Evolutionary conservation across 495 filamentous ascomycete species (phyloP).

Genomic region (Daldinia loculata): DNA sequence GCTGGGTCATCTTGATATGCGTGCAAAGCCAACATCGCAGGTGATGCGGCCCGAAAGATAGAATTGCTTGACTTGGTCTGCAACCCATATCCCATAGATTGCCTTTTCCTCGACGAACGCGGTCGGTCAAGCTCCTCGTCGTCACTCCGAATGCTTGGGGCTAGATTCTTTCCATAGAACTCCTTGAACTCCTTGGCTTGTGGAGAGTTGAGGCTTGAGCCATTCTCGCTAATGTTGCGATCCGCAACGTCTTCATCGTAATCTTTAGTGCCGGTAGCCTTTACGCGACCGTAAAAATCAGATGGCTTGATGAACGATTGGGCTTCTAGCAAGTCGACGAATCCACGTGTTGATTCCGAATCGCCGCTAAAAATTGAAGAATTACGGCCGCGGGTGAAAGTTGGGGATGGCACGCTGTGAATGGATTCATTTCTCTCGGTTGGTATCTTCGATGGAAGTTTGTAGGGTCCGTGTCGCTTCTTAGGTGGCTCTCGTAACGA

Average conservation of each 20-base stretch:
- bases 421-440: slow-evolving; percentile 22
- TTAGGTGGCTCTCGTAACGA: slow-evolving; percentile 25
- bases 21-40: slow-evolving; percentile 25
- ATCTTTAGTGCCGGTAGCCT: slow-evolving; percentile 56
- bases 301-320: slow-evolving; percentile 57
- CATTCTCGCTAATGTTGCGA: slow-evolving; percentile 56
- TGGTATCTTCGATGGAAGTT: slow-evolving; percentile 27
- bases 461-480: slow-evolving; percentile 41
- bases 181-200: slow-evolving; percentile 47
- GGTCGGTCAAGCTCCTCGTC: slow-evolving; percentile 19
- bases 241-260: slow-evolving; percentile 67
- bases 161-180: slow-evolving; percentile 40
- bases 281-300: slow-evolving; percentile 55
- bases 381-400: slow-evolving; percentile 19
- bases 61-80: slow-evolving; percentile 38
- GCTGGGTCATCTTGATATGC: slow-evolving; percentile 13
- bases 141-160: slow-evolving; percentile 1
- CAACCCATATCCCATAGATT: slow-evolving; percentile 38
- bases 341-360: slow-evolving; percentile 33
- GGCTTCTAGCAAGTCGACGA: slow-evolving; percentile 62
- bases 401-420: slow-evolving; percentile 14
- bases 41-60: slow-evolving; percentile 24
- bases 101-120: slow-evolving; percentile 26
- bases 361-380: slow-evolving; percentile 44
- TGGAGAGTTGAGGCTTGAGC: slow-evolving; percentile 42